phyloP scores from a whole-genome alignment of 306 rosid genomes.

The Gynostemma pentaphyllum region DNA sequence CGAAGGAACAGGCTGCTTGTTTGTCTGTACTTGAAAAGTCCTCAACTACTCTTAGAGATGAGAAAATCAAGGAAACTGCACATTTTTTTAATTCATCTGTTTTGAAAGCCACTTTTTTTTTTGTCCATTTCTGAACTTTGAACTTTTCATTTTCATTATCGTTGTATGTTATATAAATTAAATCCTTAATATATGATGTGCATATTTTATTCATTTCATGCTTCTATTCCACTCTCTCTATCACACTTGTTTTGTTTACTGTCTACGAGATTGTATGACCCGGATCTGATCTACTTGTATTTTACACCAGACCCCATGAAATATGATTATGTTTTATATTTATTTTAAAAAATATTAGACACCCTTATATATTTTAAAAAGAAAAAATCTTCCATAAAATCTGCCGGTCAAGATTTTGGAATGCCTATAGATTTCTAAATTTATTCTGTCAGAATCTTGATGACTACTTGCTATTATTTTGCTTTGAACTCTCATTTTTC shows the following conservation, averaged over 20 bases:
- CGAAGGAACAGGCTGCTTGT: conserved; percentile 22
- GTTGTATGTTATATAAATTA: conserved; percentile 24
- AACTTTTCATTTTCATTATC: conserved; percentile 3
- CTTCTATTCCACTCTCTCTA: conserved; percentile 45
- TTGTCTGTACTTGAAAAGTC: conserved; percentile 27
- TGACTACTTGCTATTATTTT: not conserved
- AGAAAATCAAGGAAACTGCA: conserved; percentile 39
- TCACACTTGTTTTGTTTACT: conserved; percentile 20
- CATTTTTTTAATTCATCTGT: conserved; percentile 7
- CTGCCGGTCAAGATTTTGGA: conserved; percentile 10
- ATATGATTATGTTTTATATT: not conserved
- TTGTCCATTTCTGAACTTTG: conserved; percentile 6
- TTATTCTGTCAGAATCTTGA: conserved; percentile 12
- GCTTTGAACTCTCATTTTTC: not conserved
- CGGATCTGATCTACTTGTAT: conserved; percentile 51
- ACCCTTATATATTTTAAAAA: not conserved
- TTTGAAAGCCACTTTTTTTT: conserved; percentile 13
- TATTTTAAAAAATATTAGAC: not conserved
- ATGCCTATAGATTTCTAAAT: conserved; percentile 11
- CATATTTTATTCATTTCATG: conserved; percentile 36
- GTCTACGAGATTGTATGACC: conserved; percentile 43
- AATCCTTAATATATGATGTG: conserved; percentile 27
- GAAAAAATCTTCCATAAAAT: conserved; percentile 16
- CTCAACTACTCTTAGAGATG: conserved; percentile 25
- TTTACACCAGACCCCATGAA: conserved; percentile 3